Evolutionary conservation across 768 basidiomycete genomes (phyloP), one percentile per base, ranked within the genome.

Genomic region (Suillus brevipes): DNA sequence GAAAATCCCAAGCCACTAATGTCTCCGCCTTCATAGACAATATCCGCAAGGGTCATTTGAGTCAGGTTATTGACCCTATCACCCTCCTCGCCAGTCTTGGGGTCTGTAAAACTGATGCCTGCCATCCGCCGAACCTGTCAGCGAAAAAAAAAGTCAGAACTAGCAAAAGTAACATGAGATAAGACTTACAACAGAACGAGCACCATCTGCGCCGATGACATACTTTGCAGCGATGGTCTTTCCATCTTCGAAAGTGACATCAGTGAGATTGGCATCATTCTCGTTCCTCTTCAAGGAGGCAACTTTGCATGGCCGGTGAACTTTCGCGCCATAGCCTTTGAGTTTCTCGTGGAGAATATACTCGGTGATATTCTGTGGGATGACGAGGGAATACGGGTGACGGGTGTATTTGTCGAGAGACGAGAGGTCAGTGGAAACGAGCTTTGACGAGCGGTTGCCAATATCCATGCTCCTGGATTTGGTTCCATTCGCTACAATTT

Each of bases 151-250:
- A 40, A 38, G 20, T 40, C 36, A 60, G 63, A 28, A 16, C 57
- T 42, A 45, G 9, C 36, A n/a, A 34, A 58, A 10, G 7, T 14
- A 42, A 40, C 36, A 62, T 3, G 12, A 18, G n/a, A 36, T 28
- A 7, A 58, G 66, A 69, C 78, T 58, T 68, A 85, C 85, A 40
- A 70, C 67, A 0, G 84, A 86, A 64, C 71, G 78, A 3, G 83
- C 73, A 4, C 85, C 85, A 68, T 87, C 85, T 6, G 85, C 84
- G 28, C 82, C 85, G 38, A 86, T 68, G 6, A 85, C 79, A 69
- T 84, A 85, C 40, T 77, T 78, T 16, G 84, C 71, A 4, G 71
- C 77, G 43, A 86, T 77, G 14, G 74, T 69, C 42, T 77, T 77
- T 4, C 85, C 84, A 53, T 79, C 77, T 37, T 85, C 82, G 66